These are phyloP conservation scores for Eucalyptus cloeziana DNA, from an alignment of 345 rosid species.

Conservation along the genomic window DNA sequence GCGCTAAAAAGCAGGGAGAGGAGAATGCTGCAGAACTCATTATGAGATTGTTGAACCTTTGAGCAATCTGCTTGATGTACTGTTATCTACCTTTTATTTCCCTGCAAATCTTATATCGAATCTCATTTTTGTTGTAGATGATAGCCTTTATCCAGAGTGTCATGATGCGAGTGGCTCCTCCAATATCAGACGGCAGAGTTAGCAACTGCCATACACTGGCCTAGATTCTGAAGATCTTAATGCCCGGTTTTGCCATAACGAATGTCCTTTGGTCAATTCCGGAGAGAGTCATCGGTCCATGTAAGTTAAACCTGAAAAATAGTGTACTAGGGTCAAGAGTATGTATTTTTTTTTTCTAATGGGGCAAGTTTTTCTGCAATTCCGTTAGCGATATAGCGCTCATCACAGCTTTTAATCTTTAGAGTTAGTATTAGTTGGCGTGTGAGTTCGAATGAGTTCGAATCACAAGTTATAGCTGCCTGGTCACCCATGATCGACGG, in stretches of 20 bases:
- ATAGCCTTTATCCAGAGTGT: conserved; percentile 69
- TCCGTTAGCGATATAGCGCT: neutral
- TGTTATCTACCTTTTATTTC: neutral
- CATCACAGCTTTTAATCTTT: neutral
- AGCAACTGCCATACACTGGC: neutral
- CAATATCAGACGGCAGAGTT: conserved; percentile 14
- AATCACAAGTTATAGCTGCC: neutral
- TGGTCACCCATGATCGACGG: neutral
- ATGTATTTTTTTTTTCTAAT: neutral
- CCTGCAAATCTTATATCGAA: neutral
- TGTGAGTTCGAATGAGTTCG: neutral
- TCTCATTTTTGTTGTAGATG: conserved; percentile 20
- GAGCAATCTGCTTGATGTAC: neutral
- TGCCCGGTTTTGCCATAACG: neutral
- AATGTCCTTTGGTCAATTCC: neutral
- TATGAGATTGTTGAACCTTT: neutral
- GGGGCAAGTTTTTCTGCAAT: neutral
- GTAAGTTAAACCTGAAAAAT: neutral
- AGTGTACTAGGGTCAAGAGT: neutral
- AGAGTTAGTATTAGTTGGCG: neutral
- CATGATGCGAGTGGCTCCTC: conserved; percentile 56
- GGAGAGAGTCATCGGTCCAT: neutral
- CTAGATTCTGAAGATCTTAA: neutral
- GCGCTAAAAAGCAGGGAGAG: neutral
- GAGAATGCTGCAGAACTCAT: neutral